Base-by-base conservation (phyloP, 441 rosid species). In the Dalechampia spathulata region DNA sequence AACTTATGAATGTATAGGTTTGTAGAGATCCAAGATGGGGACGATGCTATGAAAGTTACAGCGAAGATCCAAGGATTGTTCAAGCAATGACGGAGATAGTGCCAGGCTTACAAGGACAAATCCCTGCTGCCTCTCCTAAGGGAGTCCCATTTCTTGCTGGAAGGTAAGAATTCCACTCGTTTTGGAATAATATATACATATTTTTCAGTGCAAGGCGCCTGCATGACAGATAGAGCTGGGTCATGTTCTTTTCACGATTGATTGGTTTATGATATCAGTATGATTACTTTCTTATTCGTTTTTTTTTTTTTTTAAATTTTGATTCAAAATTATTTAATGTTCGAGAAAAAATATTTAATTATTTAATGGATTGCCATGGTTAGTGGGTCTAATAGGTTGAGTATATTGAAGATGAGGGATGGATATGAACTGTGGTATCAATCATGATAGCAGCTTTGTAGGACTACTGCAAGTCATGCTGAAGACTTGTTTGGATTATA, bases 1-100 rank as follows among this genome's bases (percentile, higher is more conserved):
- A n/a, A 3, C 14, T 39, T 32, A 0, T 55, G 21, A 1, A 2
- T 51, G 13, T 27, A 32, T 67, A 82, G 90, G 90, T 83, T 5
- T 83, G 87, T 46, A 73, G 94, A 63, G 86, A 86, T 70, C 90
- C 87, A 6, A 76, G 87, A 69, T 85, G 87, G 89, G 87, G 93
- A 3, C 61, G 90, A 23, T 84, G 86, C 68, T 84, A 75, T 4
- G 81, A 84, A 60, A 84, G 88, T 67, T 84, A 76, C 63, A 78
- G 85, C n/a, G 93, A 85, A 68, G 81, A 85, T 62, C 83, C 65
- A 0, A 57, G 38, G 40, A 14, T 86, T 19, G 90, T 79, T 64
- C 61, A 73, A 62, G 72, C 67, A 22, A 79, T 86, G 94, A 83
- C 90, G 0, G 75, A 79, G 52, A 63, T 83, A 28, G 5, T 86